Percentiles rank a stretch among this genome's conserved stretches.
Evolutionary conservation across 768 basidiomycete genomes (phyloP).

Genomic region (Tylopilus felleus): DNA sequence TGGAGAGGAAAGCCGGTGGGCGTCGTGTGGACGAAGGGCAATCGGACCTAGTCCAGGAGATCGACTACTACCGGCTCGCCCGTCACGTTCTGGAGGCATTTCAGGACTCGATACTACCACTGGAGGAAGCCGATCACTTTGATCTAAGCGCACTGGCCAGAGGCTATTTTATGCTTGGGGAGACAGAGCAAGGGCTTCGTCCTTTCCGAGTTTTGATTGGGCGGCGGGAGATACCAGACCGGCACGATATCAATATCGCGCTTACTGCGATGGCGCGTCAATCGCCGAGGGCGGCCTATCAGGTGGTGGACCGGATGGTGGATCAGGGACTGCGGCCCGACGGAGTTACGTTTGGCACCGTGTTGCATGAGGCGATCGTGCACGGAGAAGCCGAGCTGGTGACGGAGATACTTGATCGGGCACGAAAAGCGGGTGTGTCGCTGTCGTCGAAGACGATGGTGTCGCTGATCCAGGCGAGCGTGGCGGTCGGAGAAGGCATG

Average conservation of each 20-base stretch:
- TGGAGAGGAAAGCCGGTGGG: not conserved
- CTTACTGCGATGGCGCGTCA: conserved; percentile 51
- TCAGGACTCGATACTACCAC: conserved; percentile 41
- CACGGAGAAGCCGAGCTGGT: conserved; percentile 46
- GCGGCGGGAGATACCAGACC: conserved; percentile 54
- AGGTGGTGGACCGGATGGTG: conserved; percentile 51
- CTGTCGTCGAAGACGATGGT: conserved; percentile 50
- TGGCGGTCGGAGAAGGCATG: conserved; percentile 26
- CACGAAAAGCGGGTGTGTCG: conserved; percentile 35
- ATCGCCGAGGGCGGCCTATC: conserved; percentile 44
- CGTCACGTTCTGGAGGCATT: conserved; percentile 45
- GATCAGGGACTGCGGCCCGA: conserved; percentile 48
- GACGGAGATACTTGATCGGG: conserved; percentile 38
- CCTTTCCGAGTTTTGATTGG: conserved; percentile 44
- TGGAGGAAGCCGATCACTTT: conserved; percentile 45
- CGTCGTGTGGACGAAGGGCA: not conserved
- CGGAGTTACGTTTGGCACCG: conserved; percentile 55
- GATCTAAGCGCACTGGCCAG: conserved; percentile 60
- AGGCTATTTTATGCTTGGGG: conserved; percentile 56
- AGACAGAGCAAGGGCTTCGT: conserved; percentile 43
- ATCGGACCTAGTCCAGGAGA: conserved; percentile 1
- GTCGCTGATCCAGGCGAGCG: conserved; percentile 43
- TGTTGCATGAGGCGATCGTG: conserved; percentile 54
- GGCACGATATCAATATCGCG: conserved; percentile 62
- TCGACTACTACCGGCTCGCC: conserved; percentile 37